Conservation (phyloP, 345 rosid species). For the Dimocarpus longan region DNA sequence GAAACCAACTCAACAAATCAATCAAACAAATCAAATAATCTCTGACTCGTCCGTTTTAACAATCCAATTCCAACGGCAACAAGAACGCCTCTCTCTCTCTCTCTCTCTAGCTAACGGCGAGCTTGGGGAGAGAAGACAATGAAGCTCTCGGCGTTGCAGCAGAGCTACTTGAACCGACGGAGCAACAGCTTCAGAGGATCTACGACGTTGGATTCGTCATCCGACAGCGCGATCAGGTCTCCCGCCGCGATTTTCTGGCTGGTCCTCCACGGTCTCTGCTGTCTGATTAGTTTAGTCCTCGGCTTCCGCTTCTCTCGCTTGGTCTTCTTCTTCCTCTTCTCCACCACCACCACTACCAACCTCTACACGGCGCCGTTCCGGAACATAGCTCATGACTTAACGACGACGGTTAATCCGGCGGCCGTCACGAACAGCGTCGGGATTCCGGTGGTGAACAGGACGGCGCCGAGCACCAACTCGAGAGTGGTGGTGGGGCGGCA, state of each 20-base stretch:
- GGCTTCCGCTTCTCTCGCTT: slow-evolving; percentile 95
- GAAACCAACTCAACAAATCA: not conserved
- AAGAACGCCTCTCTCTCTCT: not conserved
- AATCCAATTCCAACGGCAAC: no score
- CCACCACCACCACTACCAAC: slow-evolving; percentile 46
- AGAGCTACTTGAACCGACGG: slow-evolving; percentile 81
- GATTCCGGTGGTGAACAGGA: slow-evolving; percentile 34
- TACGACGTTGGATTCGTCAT: slow-evolving; percentile 59
- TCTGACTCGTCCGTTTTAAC: not conserved
- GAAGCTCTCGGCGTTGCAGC: slow-evolving; percentile 88
- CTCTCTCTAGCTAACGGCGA: slow-evolving; percentile 7
- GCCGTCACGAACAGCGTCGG: slow-evolving; percentile 23
- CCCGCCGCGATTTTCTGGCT: slow-evolving; percentile 78
- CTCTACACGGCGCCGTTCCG: slow-evolving; percentile 71
- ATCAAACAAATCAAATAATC: slow-evolving; percentile 2
- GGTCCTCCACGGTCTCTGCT: slow-evolving; percentile 70
- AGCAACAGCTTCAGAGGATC: slow-evolving; percentile 64
- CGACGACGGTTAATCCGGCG: slow-evolving; percentile 21
- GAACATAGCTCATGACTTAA: slow-evolving; percentile 20
- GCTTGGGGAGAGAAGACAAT: slow-evolving; percentile 25
- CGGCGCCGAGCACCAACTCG: slow-evolving; percentile 46
- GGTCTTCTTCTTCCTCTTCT: slow-evolving; percentile 86
- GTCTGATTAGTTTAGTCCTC: slow-evolving; percentile 83
- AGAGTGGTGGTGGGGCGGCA: slow-evolving; percentile 94
- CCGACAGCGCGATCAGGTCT: slow-evolving; percentile 61